phyloP scores from a whole-genome alignment of 805 yeast genomes.

The Yarrowia osloensis region DNA sequence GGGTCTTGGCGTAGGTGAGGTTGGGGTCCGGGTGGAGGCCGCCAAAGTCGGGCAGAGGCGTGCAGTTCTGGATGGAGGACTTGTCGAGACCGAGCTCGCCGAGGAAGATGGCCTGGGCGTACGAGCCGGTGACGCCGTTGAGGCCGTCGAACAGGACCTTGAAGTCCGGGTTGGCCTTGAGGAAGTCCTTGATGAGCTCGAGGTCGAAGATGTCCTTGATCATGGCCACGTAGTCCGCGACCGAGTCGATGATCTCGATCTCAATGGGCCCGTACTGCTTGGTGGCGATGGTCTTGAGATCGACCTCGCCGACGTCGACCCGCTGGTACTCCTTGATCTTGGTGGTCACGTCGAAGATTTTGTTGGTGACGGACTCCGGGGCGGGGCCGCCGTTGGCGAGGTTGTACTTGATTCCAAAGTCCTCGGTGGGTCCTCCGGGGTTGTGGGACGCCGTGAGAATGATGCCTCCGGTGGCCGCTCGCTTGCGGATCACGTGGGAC shows the following conservation, averaged over 20 bases:
- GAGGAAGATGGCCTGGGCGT: slow-evolving; percentile 80
- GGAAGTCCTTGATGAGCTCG: slow-evolving; percentile 70
- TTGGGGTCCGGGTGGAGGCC: slow-evolving; percentile 98
- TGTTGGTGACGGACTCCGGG: slow-evolving; percentile 89
- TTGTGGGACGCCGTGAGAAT: slow-evolving; percentile 95
- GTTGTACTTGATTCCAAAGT: slow-evolving; percentile 94
- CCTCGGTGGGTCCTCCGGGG: slow-evolving; percentile 94
- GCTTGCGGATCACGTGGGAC: slow-evolving; percentile 83
- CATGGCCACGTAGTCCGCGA: slow-evolving; percentile 73
- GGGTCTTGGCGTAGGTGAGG: slow-evolving; percentile 85
- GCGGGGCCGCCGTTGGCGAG: slow-evolving; percentile 97
- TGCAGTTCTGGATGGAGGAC: slow-evolving; percentile 72
- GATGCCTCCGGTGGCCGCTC: slow-evolving; percentile 82
- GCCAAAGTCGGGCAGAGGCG: slow-evolving; percentile 88
- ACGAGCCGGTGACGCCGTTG: slow-evolving; percentile 97
- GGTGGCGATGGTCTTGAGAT: slow-evolving; percentile 60
- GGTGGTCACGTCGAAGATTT: slow-evolving; percentile 72
- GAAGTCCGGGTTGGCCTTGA: slow-evolving; percentile 58
- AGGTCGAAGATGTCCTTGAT: slow-evolving; percentile 87
- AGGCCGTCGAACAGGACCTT: slow-evolving; percentile 82
- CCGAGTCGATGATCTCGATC: slow-evolving; percentile 82
- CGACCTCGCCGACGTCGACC: slow-evolving; percentile 61
- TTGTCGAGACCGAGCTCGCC: slow-evolving; percentile 79
- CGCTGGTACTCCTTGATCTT: slow-evolving; percentile 61
- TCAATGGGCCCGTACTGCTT: slow-evolving; percentile 58